phyloP scores from a whole-genome alignment of 139 green algal genomes.

The Coelastrella sp. region DNA sequence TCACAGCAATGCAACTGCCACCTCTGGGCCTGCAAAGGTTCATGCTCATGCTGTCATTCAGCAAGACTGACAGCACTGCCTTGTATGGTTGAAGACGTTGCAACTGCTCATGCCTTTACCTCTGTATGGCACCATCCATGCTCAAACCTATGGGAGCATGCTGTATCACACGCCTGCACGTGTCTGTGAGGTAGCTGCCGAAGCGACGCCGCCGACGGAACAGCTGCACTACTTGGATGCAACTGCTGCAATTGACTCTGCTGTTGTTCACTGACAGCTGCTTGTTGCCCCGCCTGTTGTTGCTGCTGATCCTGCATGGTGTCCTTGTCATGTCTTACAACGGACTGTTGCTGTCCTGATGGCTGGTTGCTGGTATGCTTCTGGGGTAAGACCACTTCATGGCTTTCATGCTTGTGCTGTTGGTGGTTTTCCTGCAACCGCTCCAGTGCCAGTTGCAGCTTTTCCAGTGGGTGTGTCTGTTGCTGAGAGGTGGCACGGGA shows the following conservation, averaged over 20 bases:
- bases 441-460: constrained; percentile 23
- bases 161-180: constrained; percentile 7
- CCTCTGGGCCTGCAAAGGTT: too few relatives aligned
- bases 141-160: constrained; percentile 18
- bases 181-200: constrained; percentile 16
- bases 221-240: too few relatives aligned
- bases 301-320: background rate
- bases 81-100: too few relatives aligned
- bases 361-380: background rate
- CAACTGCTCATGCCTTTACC: too few relatives aligned
- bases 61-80: too few relatives aligned
- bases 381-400: background rate
- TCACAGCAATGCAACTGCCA: too few relatives aligned
- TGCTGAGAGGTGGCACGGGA: constrained; percentile 19
- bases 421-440: constrained; percentile 21
- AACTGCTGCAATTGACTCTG: too few relatives aligned
- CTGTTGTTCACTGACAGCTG: background rate
- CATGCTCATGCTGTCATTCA: too few relatives aligned
- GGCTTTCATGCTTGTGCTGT: background rate
- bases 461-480: constrained; percentile 2
- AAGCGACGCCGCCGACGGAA: too few relatives aligned
- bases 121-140: constrained; percentile 45
- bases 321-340: too few relatives aligned
- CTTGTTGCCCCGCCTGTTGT: background rate
- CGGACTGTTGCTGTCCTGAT: background rate